phyloP scores from a whole-genome alignment of 768 basidiomycete genomes.

The Tricholoma sp. region DNA sequence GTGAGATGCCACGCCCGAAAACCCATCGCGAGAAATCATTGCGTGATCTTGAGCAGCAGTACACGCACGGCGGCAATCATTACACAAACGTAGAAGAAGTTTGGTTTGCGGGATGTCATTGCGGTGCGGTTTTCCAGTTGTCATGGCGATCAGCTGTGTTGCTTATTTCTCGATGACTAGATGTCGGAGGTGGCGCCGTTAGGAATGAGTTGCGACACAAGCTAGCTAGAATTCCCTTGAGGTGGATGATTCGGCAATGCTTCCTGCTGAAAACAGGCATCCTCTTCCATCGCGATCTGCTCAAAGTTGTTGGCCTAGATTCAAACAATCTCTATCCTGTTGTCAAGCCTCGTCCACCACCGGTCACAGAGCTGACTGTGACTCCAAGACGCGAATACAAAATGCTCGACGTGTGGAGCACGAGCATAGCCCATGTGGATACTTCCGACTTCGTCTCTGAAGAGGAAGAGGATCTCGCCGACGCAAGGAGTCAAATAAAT shows the following conservation, averaged over 20 bases:
- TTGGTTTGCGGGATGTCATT: conserved; percentile 77
- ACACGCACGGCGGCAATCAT: conserved; percentile 25
- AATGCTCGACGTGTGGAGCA: conserved; percentile 12
- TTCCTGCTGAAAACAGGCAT: conserved; percentile 55
- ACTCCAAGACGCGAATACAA: conserved; percentile 13
- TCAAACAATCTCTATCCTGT: conserved; percentile 36
- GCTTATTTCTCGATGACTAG: conserved; percentile 26
- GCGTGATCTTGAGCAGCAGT: conserved; percentile 38
- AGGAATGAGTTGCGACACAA: conserved; percentile 50
- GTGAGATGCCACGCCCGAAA: conserved; percentile 39
- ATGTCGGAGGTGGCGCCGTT: conserved; percentile 73
- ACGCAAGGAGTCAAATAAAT: conserved; percentile 44
- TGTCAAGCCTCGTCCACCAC: conserved; percentile 37
- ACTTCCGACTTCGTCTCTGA: conserved; percentile 34
- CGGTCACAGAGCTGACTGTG: conserved; percentile 25
- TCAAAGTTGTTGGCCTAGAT: conserved; percentile 43
- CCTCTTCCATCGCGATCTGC: conserved; percentile 45
- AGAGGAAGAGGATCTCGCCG: conserved; percentile 58
- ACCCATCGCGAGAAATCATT: conserved; percentile 22
- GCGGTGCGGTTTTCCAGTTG: conserved; percentile 37
- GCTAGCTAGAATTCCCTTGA: conserved; percentile 65
- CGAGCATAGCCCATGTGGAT: conserved; percentile 18
- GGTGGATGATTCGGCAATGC: conserved; percentile 74
- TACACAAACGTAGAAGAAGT: conserved; percentile 68
- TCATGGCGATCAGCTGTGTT: neutral